A percentile compares a stretch with the other conserved stretches of the same genome.
phyloP scores from a whole-genome alignment of 2,329 filamentous ascomycete species.

The Stagonosporopsis cucurbitacearum region DNA sequence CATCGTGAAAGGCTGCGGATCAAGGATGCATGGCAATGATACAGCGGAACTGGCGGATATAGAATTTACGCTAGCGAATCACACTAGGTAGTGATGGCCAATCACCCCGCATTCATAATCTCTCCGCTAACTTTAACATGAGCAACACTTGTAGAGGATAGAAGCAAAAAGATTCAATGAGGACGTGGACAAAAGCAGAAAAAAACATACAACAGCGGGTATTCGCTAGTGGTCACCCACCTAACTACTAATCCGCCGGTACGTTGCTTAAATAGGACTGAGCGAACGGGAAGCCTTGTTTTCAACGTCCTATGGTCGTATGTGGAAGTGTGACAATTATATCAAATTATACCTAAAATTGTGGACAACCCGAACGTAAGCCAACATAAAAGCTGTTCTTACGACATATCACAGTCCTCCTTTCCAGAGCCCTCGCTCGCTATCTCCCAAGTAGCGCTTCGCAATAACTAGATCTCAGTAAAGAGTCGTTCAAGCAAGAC shows the following conservation, averaged over 20 bases:
- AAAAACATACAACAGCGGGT: background rate
- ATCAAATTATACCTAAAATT: too few relatives aligned
- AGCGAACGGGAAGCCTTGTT: background rate
- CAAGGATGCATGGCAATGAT: background rate
- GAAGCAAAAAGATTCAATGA: too few relatives aligned
- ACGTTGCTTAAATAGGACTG: background rate
- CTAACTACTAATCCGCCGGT: background rate
- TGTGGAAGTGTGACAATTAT: background rate
- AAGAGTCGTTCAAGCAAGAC: too few relatives aligned
- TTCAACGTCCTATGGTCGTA: background rate
- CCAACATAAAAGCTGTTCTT: too few relatives aligned
- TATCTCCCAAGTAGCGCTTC: too few relatives aligned
- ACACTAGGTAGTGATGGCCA: background rate
- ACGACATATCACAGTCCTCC: too few relatives aligned
- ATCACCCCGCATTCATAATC: background rate
- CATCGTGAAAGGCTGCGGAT: background rate
- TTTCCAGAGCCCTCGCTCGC: too few relatives aligned
- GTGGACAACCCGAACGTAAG: too few relatives aligned
- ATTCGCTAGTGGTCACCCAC: background rate
- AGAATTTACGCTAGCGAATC: background rate
- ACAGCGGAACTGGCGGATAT: background rate
- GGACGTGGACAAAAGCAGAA: background rate
- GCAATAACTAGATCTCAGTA: too few relatives aligned
- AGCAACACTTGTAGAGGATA: too few relatives aligned
- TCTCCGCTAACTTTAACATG: background rate